phyloP scores from a whole-genome alignment of 1,284 basidiomycete genomes.

The Grifola frondosa region DNA sequence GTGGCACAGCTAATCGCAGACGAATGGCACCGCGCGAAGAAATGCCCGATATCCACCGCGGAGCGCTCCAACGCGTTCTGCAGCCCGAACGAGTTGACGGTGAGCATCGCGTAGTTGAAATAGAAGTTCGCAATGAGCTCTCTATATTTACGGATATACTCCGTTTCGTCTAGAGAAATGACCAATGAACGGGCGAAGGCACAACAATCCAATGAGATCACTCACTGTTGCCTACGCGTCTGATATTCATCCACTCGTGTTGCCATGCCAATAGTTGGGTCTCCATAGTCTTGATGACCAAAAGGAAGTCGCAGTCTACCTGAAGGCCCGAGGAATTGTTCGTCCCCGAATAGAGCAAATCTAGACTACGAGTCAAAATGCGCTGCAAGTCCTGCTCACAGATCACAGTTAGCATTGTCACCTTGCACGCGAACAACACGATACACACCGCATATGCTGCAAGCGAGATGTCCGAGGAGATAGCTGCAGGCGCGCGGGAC shows the following conservation, averaged over 20 bases:
- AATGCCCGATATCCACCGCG: slow-evolving; percentile 77
- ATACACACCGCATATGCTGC: slow-evolving; percentile 68
- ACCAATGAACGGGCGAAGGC: background rate
- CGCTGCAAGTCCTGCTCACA: slow-evolving; percentile 74
- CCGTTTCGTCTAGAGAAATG: slow-evolving; percentile 18
- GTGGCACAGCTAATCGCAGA: slow-evolving; percentile 70
- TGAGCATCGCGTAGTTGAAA: slow-evolving; percentile 81
- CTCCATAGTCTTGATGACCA: slow-evolving; percentile 83
- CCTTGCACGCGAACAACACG: slow-evolving; percentile 9
- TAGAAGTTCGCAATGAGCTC: slow-evolving; percentile 69
- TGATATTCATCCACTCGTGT: slow-evolving; percentile 53
- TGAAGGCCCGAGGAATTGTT: slow-evolving; percentile 82
- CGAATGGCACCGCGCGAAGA: slow-evolving; percentile 82
- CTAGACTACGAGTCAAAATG: slow-evolving; percentile 84
- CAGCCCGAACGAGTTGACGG: slow-evolving; percentile 92
- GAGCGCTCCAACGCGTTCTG: slow-evolving; percentile 87
- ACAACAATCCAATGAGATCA: slow-evolving; percentile 1
- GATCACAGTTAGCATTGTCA: slow-evolving; percentile 10
- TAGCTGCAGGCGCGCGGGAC: slow-evolving; percentile 61
- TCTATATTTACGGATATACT: slow-evolving; percentile 43
- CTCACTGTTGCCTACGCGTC: slow-evolving; percentile 17
- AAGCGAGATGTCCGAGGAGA: slow-evolving; percentile 62
- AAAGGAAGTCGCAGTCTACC: slow-evolving; percentile 83
- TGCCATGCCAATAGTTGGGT: slow-evolving; percentile 74
- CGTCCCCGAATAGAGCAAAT: slow-evolving; percentile 86